phyloP scores from a whole-genome alignment of 2,329 filamentous ascomycete genomes.

The Phoma sp. region DNA sequence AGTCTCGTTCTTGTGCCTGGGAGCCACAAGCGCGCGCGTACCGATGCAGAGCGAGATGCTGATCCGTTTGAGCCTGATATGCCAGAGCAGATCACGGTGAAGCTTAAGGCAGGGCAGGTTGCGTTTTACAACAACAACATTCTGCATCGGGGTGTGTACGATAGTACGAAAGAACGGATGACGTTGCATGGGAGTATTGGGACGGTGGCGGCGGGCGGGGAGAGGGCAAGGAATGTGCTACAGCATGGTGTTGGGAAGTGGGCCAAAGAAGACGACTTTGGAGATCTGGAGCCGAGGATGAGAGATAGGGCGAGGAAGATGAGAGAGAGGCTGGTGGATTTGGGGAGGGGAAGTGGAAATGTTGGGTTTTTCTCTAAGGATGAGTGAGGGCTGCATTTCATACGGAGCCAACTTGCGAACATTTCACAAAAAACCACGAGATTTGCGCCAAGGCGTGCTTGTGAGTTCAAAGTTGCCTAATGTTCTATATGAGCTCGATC shows the following conservation, averaged over 20 bases:
- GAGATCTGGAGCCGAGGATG: slow-evolving; percentile 67
- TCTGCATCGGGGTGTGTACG: slow-evolving; percentile 74
- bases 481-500: too few relatives aligned
- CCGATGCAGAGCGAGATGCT: slow-evolving; percentile 71
- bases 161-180: slow-evolving; percentile 65
- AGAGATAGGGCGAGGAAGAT: slow-evolving; percentile 67
- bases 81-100: slow-evolving; percentile 70
- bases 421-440: too few relatives aligned
- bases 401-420: too few relatives aligned
- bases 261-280: slow-evolving; percentile 67
- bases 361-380: slow-evolving; percentile 62
- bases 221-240: slow-evolving; percentile 74
- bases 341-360: slow-evolving; percentile 67
- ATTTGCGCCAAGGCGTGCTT: too few relatives aligned
- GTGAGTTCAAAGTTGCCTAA: too few relatives aligned
- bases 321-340: slow-evolving; percentile 66
- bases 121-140: slow-evolving; percentile 95
- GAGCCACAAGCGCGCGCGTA: slow-evolving; percentile 75
- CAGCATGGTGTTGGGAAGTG: slow-evolving; percentile 76
- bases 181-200: slow-evolving; percentile 78
- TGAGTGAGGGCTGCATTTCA: too few relatives aligned
- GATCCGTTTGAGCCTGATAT: slow-evolving; percentile 69
- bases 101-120: slow-evolving; percentile 75
- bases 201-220: slow-evolving; percentile 60
- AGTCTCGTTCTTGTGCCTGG: slow-evolving; percentile 78